A percentile compares a stretch with the other conserved stretches of the same genome.
phyloP scores from a whole-genome alignment of 768 basidiomycete species.

The Naganishia onofrii region DNA sequence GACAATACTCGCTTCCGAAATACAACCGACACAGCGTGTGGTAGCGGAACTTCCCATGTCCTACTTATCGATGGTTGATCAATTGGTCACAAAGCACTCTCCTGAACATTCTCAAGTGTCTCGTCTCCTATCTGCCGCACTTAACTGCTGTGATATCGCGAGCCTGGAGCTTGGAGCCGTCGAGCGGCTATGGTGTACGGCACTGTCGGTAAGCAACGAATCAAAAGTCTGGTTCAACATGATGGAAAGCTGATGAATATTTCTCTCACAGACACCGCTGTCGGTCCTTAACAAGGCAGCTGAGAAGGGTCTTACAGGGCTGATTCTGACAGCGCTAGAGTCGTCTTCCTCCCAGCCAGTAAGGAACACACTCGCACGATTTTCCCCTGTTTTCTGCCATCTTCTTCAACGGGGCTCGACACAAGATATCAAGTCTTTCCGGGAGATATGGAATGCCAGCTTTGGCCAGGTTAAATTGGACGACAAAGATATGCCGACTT shows the following conservation, averaged over 20 bases:
- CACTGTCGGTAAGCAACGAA: background rate
- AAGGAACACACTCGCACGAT: background rate
- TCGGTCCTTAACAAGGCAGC: background rate
- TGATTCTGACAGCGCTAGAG: background rate
- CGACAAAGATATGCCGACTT: background rate
- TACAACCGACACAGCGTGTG: background rate
- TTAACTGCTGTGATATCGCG: background rate
- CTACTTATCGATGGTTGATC: background rate
- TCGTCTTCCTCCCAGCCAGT: background rate
- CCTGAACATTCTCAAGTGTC: background rate
- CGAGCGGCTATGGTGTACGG: constrained; percentile 3
- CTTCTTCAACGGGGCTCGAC: background rate
- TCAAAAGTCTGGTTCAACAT: background rate
- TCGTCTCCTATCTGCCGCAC: constrained; percentile 1
- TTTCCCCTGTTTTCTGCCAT: constrained; percentile 1
- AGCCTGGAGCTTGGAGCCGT: background rate
- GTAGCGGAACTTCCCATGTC: background rate
- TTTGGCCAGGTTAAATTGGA: background rate
- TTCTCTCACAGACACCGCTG: background rate
- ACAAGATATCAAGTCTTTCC: background rate
- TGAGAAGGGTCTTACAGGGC: background rate
- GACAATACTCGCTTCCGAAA: background rate
- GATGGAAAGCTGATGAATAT: background rate
- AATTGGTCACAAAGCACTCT: background rate
- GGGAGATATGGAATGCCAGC: background rate